Conservation (phyloP, 2,329 filamentous ascomycete genomes). For the Talaromyces sp. region DNA sequence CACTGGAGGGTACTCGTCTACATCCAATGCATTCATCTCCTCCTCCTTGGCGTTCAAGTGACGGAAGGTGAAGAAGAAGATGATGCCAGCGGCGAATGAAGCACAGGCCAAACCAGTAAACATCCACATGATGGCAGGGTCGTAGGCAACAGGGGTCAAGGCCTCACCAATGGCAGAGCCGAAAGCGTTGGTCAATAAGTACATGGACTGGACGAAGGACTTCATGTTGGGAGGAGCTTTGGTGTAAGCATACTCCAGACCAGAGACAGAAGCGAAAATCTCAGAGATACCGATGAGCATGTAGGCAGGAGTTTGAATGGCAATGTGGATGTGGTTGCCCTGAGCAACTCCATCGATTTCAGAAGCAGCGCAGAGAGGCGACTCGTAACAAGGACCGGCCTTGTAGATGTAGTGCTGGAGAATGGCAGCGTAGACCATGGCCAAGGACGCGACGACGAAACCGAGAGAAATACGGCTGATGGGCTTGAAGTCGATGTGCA, state of each 20-base stretch:
- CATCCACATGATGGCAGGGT: constrained; percentile 66
- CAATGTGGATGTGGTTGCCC: constrained; percentile 45
- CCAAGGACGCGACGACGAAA: constrained; percentile 62
- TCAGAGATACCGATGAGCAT: constrained; percentile 51
- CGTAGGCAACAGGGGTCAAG: constrained; percentile 57
- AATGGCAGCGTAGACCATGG: constrained; percentile 60
- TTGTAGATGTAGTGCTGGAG: constrained; percentile 57
- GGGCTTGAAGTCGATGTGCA: constrained; percentile 65
- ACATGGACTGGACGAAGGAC: constrained; percentile 55
- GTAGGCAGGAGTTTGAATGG: constrained; percentile 46
- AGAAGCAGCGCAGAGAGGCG: constrained; percentile 35
- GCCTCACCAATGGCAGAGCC: constrained; percentile 58
- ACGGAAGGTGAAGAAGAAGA: constrained; percentile 54
- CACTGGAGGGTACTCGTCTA: constrained; percentile 23
- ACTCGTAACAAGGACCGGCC: constrained; percentile 51
- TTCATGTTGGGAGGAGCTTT: constrained; percentile 69
- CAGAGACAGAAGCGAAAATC: constrained; percentile 62
- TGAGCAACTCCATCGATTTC: constrained; percentile 30
- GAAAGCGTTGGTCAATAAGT: constrained; percentile 57
- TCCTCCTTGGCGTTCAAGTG: constrained; percentile 50
- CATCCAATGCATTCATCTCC: constrained; percentile 50
- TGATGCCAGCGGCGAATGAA: constrained; percentile 34
- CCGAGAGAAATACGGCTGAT: constrained; percentile 72
- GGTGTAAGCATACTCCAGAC: constrained; percentile 70
- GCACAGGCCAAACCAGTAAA: constrained; percentile 57